These are phyloP conservation scores for Fusarium sp. DNA, from an alignment of 2,329 filamentous ascomycete species.

Conservation along the genomic window DNA sequence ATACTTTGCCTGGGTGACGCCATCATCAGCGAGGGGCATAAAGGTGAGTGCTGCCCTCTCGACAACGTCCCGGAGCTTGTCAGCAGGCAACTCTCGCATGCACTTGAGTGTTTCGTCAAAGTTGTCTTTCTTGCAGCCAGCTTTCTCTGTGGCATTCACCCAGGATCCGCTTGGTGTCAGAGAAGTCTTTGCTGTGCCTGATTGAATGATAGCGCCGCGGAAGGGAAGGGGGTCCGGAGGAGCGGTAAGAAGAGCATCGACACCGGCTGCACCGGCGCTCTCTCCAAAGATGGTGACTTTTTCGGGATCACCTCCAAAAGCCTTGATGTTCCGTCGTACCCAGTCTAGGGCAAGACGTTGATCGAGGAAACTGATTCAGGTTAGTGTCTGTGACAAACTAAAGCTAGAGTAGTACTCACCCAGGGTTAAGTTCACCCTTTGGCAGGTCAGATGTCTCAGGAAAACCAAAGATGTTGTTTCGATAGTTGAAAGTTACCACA, in stretches of 20 bases:
- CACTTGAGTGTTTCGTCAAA: slow-evolving; percentile 29
- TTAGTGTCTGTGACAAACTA: not conserved
- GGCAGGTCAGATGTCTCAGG: slow-evolving; percentile 46
- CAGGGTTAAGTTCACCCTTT: slow-evolving; percentile 32
- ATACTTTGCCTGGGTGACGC: slow-evolving; percentile 34
- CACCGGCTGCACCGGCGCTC: slow-evolving; percentile 68
- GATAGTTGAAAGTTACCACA: slow-evolving; percentile 61
- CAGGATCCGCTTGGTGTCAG: slow-evolving; percentile 22
- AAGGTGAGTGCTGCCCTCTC: slow-evolving; percentile 37
- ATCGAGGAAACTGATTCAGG: slow-evolving; percentile 30
- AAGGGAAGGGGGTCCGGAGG: slow-evolving; percentile 47
- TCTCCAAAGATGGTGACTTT: slow-evolving; percentile 66
- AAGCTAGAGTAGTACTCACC: slow-evolving; percentile 13
- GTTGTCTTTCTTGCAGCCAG: slow-evolving; percentile 19
- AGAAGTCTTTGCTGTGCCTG: slow-evolving; percentile 27
- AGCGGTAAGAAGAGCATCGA: slow-evolving; percentile 48
- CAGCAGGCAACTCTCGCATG: slow-evolving; percentile 37
- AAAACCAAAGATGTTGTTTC: slow-evolving; percentile 57
- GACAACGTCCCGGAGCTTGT: slow-evolving; percentile 24
- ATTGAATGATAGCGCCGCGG: slow-evolving; percentile 45
- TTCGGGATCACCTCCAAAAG: slow-evolving; percentile 59
- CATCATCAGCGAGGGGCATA: slow-evolving; percentile 36
- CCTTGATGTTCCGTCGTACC: slow-evolving; percentile 62
- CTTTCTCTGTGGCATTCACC: slow-evolving; percentile 12
- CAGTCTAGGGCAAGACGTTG: slow-evolving; percentile 62